Evolutionary conservation across 176 grass and related monocot species (phyloP).

Genomic region (Microstegium vimineum): DNA sequence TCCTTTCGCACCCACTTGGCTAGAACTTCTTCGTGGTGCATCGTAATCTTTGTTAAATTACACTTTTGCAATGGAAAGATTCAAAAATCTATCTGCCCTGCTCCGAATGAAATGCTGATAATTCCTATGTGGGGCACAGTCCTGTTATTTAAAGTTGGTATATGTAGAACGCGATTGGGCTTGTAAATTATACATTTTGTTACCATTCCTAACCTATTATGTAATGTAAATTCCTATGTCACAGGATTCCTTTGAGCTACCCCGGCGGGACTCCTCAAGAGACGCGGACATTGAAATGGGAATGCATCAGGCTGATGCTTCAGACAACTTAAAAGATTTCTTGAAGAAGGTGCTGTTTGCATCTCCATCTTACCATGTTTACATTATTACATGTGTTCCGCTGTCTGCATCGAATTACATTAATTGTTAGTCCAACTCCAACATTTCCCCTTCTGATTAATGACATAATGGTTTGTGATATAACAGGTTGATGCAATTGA

Average conservation of each 20-base stretch:
- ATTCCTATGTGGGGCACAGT: not conserved
- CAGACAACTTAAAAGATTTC: slow-evolving; percentile 72
- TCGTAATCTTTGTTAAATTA: not conserved
- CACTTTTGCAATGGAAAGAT: not conserved
- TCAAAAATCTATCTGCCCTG: slow-evolving; percentile 11
- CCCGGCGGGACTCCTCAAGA: slow-evolving; percentile 47
- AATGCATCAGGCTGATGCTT: slow-evolving; percentile 53
- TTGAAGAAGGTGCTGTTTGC: slow-evolving; percentile 62
- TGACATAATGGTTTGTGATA: slow-evolving; percentile 28
- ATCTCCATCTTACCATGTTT: not conserved
- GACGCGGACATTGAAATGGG: slow-evolving; percentile 87
- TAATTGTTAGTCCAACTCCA: not conserved
- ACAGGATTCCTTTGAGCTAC: slow-evolving; percentile 86
- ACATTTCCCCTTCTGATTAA: not conserved
- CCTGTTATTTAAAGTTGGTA: not conserved
- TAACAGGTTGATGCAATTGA: slow-evolving; percentile 78
- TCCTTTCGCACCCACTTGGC: not conserved
- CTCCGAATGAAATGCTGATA: not conserved
- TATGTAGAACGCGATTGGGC: not conserved
- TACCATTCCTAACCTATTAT: not conserved
- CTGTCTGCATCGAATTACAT: not conserved
- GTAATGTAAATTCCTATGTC: slow-evolving; percentile 4
- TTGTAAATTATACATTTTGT: not conserved
- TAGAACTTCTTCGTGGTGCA: not conserved
- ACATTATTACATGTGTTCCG: not conserved